Percentiles rank a stretch among this genome's conserved stretches.
These are phyloP conservation scores for Rosa lucieae DNA, from an alignment of 306 rosid species.

Conservation along the genomic window DNA sequence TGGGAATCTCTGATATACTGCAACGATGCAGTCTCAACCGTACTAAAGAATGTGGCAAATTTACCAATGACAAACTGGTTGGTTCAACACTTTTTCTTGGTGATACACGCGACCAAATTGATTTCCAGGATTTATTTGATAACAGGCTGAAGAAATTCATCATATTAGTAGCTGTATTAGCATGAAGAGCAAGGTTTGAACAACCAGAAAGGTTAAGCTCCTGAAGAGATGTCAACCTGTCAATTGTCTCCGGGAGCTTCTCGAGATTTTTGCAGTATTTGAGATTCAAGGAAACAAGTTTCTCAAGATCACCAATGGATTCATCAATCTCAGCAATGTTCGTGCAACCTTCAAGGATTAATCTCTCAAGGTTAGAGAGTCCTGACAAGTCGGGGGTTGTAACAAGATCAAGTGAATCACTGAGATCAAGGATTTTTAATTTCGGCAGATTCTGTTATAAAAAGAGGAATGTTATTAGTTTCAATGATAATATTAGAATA, in stretches of 20 bases:
- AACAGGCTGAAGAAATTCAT: not conserved
- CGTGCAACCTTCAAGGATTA: conserved; percentile 1
- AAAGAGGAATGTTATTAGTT: not conserved
- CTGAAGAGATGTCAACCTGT: not conserved
- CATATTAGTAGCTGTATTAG: not conserved
- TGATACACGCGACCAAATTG: not conserved
- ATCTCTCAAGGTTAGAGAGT: not conserved
- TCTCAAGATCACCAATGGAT: not conserved
- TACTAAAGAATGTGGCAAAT: not conserved
- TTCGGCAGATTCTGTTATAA: not conserved
- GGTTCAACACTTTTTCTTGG: not conserved
- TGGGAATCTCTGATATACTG: not conserved
- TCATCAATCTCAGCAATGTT: not conserved
- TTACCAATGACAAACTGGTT: not conserved
- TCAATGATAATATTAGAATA: too few relatives aligned
- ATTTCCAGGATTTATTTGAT: not conserved
- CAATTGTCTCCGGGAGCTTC: not conserved
- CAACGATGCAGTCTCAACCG: not conserved
- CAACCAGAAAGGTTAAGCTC: not conserved
- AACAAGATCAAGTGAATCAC: not conserved
- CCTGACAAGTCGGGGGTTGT: not conserved
- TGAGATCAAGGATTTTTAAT: conserved; percentile 11
- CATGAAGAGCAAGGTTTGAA: not conserved
- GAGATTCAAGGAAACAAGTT: not conserved
- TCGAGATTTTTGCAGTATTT: not conserved